Conservation (phyloP, 2,329 filamentous ascomycete genomes). For the Zasmidium cellare region DNA sequence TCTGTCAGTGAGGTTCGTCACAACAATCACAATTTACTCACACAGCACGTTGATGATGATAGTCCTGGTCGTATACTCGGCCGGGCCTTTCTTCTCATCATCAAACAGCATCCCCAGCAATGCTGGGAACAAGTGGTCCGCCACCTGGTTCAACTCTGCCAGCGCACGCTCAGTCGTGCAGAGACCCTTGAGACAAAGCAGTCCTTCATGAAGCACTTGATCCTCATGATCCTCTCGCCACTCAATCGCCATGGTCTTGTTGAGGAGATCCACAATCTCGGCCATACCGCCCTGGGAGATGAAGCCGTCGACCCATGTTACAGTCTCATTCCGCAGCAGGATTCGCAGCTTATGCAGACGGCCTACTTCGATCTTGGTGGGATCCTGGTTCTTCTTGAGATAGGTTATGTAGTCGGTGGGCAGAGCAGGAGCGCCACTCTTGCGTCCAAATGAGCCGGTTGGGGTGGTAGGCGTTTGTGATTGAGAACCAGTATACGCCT, state of each 20-base stretch:
- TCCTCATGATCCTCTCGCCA: slow-evolving; percentile 99
- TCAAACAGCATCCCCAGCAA: slow-evolving; percentile 89
- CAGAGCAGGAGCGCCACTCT: slow-evolving; percentile 52
- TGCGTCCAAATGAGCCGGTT: slow-evolving; percentile 30
- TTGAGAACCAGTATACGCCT: slow-evolving; percentile 14
- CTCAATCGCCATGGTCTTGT: slow-evolving; percentile 92
- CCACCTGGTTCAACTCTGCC: slow-evolving; percentile 76
- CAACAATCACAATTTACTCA: slow-evolving; percentile 26
- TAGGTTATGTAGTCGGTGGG: slow-evolving; percentile 86
- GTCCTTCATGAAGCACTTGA: slow-evolving; percentile 82
- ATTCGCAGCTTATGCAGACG: slow-evolving; percentile 91
- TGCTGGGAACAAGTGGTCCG: slow-evolving; percentile 79
- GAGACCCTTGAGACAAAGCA: slow-evolving; percentile 90
- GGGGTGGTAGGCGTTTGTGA: slow-evolving; percentile 23
- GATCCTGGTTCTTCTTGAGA: slow-evolving; percentile 75
- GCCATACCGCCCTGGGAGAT: slow-evolving; percentile 88
- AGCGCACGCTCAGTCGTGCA: slow-evolving; percentile 88
- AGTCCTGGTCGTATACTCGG: slow-evolving; percentile 90
- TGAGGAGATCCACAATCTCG: slow-evolving; percentile 80
- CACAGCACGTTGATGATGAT: slow-evolving; percentile 85
- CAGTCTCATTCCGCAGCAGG: slow-evolving; percentile 88
- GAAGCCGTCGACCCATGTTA: slow-evolving; percentile 92
- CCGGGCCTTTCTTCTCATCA: slow-evolving; percentile 96
- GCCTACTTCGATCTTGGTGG: slow-evolving; percentile 84
- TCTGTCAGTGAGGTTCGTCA: slow-evolving; percentile 10